These are phyloP conservation scores for Harringtonia lauricola DNA, from an alignment of 2,329 filamentous ascomycete species.

Conservation along the genomic window DNA sequence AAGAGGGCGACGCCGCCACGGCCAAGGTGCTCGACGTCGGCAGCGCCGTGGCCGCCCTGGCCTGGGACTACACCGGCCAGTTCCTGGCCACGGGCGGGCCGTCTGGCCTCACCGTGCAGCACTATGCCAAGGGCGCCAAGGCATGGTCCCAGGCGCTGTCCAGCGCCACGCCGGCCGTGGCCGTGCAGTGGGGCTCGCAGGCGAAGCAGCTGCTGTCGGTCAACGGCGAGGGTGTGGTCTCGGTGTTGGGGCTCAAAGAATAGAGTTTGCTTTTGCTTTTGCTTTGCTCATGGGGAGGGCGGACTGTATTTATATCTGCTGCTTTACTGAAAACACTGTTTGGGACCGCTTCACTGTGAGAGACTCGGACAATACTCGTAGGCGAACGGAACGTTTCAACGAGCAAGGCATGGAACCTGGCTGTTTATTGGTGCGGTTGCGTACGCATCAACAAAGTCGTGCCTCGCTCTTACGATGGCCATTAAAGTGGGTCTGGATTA, in stretches of 20 bases:
- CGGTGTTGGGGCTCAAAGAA: conserved; percentile 51
- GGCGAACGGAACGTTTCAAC: too few relatives aligned
- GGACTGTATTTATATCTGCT: too few relatives aligned
- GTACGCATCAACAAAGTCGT: too few relatives aligned
- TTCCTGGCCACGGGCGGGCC: conserved; percentile 76
- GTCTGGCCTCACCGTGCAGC: conserved; percentile 74
- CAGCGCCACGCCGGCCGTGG: conserved; percentile 61
- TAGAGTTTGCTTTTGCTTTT: conserved; percentile 12
- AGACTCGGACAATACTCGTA: too few relatives aligned
- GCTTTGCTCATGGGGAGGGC: too few relatives aligned
- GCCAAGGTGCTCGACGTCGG: conserved; percentile 83
- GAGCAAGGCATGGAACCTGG: too few relatives aligned
- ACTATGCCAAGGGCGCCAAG: conserved; percentile 81
- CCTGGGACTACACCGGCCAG: conserved; percentile 93
- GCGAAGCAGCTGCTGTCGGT: conserved; percentile 67
- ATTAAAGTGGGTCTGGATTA: too few relatives aligned
- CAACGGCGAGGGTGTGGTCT: conserved; percentile 64
- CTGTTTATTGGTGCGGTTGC: too few relatives aligned
- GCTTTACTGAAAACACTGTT: too few relatives aligned
- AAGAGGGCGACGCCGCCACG: conserved; percentile 70
- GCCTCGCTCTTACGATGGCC: too few relatives aligned
- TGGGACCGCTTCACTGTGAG: too few relatives aligned
- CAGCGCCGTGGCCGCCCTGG: conserved; percentile 64
- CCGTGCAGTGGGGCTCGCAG: conserved; percentile 65
- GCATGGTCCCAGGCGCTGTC: conserved; percentile 79